These are phyloP conservation scores for Pseudopithomyces maydicus DNA, from an alignment of 2,329 filamentous ascomycete species.

Conservation along the genomic window DNA sequence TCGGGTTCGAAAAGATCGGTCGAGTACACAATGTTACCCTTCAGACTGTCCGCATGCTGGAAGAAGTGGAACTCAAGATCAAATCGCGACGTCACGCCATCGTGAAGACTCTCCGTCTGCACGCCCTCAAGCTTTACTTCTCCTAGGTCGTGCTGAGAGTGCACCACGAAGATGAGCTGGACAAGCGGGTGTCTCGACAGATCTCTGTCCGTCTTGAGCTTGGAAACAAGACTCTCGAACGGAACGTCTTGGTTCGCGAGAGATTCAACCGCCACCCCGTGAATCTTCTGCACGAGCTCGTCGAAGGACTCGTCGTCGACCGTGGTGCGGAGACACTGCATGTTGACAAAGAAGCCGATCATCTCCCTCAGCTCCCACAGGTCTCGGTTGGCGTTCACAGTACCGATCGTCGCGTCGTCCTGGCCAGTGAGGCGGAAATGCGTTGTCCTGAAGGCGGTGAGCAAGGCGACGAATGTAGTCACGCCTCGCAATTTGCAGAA, in stretches of 20 bases:
- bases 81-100: not conserved
- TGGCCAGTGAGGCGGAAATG: conserved; percentile 12
- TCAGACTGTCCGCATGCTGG: too few species aligned
- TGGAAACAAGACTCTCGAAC: conserved; percentile 2
- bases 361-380: conserved; percentile 10
- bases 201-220: not conserved
- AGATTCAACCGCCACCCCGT: not conserved
- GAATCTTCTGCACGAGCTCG: conserved; percentile 6
- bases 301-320: conserved; percentile 9
- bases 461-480: not conserved
- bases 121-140: not conserved
- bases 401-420: conserved; percentile 11
- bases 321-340: conserved; percentile 13
- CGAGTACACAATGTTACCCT: too few species aligned
- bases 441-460: conserved; percentile 11
- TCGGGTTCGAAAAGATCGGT: too few species aligned
- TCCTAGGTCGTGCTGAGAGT: conserved; percentile 1
- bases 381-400: conserved; percentile 10
- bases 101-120: not conserved
- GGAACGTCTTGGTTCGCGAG: conserved; percentile 8
- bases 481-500: too few species aligned
- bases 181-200: not conserved
- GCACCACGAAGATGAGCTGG: conserved; percentile 2
- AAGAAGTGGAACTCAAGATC: conserved; percentile 8
- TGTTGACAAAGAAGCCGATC: conserved; percentile 19